A percentile compares a stretch with the other conserved stretches of the same genome.
Conservation (phyloP, 2,329 filamentous ascomycete species). For the Penicillium frequentans region DNA sequence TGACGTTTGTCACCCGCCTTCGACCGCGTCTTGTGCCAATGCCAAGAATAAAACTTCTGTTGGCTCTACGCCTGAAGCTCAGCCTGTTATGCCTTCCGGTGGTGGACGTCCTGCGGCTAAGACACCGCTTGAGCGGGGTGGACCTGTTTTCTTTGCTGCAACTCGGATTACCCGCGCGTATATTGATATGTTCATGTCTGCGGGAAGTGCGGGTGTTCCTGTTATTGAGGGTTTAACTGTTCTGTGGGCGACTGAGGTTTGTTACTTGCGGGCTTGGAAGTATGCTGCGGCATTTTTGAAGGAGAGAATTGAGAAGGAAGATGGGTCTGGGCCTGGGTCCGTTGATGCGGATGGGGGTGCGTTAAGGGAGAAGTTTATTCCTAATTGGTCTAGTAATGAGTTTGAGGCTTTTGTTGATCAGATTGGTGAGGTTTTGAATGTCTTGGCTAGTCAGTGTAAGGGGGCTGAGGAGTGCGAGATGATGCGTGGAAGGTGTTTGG, state of each 20-base stretch:
- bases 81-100: constrained; percentile 1
- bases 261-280: constrained; percentile 62
- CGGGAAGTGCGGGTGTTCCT: constrained; percentile 50
- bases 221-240: constrained; percentile 69
- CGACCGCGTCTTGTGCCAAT: not conserved
- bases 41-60: not conserved
- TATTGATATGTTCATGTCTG: constrained; percentile 61
- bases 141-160: constrained; percentile 29
- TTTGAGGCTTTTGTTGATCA: constrained; percentile 61
- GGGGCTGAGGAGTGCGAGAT: constrained; percentile 37
- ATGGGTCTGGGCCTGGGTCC: constrained; percentile 26
- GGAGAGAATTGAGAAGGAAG: constrained; percentile 11
- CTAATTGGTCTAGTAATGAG: constrained; percentile 65
- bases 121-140: constrained; percentile 6
- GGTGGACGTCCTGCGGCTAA: not conserved
- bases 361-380: constrained; percentile 64
- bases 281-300: constrained; percentile 39
- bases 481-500: constrained; percentile 45
- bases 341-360: constrained; percentile 65
- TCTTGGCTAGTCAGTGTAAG: constrained; percentile 47
- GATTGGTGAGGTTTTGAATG: constrained; percentile 58
- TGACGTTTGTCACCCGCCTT: constrained; percentile 10
- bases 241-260: constrained; percentile 75
- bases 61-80: not conserved
- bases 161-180: constrained; percentile 54